Percentiles rank a stretch among this genome's conserved stretches.
These are phyloP conservation scores for Xerocomus amazonicus DNA, from an alignment of 1,284 basidiomycete genomes.

Conservation along the genomic window DNA sequence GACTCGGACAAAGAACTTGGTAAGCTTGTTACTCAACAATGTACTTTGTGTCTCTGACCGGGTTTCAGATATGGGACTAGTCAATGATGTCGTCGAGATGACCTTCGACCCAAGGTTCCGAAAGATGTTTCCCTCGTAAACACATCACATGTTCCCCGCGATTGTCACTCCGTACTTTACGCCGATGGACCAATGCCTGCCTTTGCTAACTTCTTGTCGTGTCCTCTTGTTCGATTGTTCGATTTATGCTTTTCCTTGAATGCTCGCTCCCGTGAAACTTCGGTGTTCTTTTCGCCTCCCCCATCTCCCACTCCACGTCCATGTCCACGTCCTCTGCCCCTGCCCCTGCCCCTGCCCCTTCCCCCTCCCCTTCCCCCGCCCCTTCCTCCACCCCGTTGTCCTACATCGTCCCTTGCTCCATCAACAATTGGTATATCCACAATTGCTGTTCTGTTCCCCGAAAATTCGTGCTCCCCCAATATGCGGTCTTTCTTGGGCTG, in stretches of 20 bases:
- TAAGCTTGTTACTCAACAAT: constrained; percentile 24
- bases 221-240: constrained; percentile 63
- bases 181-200: constrained; percentile 37
- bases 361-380: constrained; percentile 24
- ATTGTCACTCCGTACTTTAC: constrained; percentile 3
- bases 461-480: constrained; percentile 68
- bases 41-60: constrained; percentile 4
- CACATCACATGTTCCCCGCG: not conserved
- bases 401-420: constrained; percentile 17
- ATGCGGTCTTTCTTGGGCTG: constrained; percentile 75
- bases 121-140: constrained; percentile 43
- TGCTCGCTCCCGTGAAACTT: constrained; percentile 47
- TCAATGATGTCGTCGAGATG: constrained; percentile 62
- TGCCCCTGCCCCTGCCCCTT: constrained; percentile 27
- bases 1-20: constrained; percentile 59
- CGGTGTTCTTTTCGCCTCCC: constrained; percentile 26
- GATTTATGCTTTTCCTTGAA: constrained; percentile 75
- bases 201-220: constrained; percentile 73
- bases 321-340: constrained; percentile 35
- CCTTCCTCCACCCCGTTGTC: constrained; percentile 20
- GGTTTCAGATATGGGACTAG: constrained; percentile 57
- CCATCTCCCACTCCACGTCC: constrained; percentile 37
- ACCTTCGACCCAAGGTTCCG: constrained; percentile 60
- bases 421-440: constrained; percentile 9
- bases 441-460: constrained; percentile 48